Percentiles rank a stretch among this genome's conserved stretches.
Evolutionary conservation across 2,329 filamentous ascomycete species (phyloP).

Genomic region (Gyromitra esculenta): DNA sequence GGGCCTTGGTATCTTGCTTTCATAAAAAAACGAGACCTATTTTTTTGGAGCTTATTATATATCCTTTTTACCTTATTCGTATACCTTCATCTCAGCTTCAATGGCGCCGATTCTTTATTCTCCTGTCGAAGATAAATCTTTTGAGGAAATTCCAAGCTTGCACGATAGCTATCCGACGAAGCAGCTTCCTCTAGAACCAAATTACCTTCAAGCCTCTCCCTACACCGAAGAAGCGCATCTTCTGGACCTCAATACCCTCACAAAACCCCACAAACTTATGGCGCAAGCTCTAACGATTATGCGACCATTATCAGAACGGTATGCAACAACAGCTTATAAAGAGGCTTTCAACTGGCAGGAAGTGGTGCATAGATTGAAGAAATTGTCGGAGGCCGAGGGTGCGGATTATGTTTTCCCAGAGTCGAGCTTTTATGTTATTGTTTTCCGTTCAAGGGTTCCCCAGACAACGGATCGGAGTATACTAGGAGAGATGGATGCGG

Average conservation of each 20-base stretch:
- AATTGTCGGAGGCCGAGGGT: conserved; percentile 62
- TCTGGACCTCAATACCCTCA: conserved; percentile 74
- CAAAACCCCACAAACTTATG: conserved; percentile 73
- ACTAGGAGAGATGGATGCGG: conserved; percentile 77
- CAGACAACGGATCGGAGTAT: conserved; percentile 73
- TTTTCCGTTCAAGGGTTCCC: conserved; percentile 79
- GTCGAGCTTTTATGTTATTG: conserved; percentile 78
- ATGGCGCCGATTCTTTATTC: conserved; percentile 28
- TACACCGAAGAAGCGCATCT: conserved; percentile 77
- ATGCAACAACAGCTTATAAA: conserved; percentile 78
- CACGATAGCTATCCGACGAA: neutral
- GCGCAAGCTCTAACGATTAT: conserved; percentile 76
- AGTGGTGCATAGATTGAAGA: conserved; percentile 69
- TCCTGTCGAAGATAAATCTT: neutral
- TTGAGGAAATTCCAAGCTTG: neutral
- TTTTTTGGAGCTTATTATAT: neutral
- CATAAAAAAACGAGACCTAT: neutral
- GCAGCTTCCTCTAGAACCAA: conserved; percentile 30
- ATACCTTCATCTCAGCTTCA: neutral
- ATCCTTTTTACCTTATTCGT: neutral
- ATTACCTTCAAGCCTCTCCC: conserved; percentile 74
- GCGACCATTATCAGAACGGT: conserved; percentile 72
- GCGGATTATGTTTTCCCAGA: conserved; percentile 60
- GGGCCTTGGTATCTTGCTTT: neutral
- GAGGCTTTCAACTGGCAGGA: conserved; percentile 80